Conservation (phyloP, 176 grass and related monocot species). For the Carex kokanica region DNA sequence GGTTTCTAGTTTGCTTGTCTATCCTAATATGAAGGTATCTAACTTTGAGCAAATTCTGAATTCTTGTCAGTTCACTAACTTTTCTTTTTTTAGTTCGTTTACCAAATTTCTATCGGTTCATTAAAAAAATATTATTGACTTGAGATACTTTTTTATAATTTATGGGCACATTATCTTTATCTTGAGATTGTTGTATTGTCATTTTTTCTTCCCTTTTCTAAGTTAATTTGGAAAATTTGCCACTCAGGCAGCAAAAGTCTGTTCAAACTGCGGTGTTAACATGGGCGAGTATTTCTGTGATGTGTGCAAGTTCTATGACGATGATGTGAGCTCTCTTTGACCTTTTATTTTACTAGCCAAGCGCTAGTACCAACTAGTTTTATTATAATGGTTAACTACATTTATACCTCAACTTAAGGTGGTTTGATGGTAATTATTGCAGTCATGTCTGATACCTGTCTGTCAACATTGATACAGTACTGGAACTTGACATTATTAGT, state of each 20-base stretch:
- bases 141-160: not conserved
- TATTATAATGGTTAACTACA: not conserved
- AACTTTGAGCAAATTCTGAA: not conserved
- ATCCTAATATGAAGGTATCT: not conserved
- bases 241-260: conserved; percentile 73
- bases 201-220: not conserved
- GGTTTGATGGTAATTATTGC: not conserved
- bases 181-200: not conserved
- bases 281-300: conserved; percentile 96
- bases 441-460: not conserved
- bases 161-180: not conserved
- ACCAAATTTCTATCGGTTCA: not conserved
- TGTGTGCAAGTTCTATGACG: conserved; percentile 97
- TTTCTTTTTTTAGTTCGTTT: not conserved
- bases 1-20: not conserved
- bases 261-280: conserved; percentile 83
- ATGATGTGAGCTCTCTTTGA: conserved; percentile 53
- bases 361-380: not conserved
- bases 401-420: not conserved
- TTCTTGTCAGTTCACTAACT: not conserved
- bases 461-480: not conserved
- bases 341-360: conserved; percentile 19
- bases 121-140: not conserved
- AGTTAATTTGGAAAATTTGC: conserved; percentile 24
- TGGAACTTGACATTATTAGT: not conserved